These are phyloP conservation scores for Fusarium palustre DNA, from an alignment of 2,329 filamentous ascomycete genomes.

Conservation along the genomic window DNA sequence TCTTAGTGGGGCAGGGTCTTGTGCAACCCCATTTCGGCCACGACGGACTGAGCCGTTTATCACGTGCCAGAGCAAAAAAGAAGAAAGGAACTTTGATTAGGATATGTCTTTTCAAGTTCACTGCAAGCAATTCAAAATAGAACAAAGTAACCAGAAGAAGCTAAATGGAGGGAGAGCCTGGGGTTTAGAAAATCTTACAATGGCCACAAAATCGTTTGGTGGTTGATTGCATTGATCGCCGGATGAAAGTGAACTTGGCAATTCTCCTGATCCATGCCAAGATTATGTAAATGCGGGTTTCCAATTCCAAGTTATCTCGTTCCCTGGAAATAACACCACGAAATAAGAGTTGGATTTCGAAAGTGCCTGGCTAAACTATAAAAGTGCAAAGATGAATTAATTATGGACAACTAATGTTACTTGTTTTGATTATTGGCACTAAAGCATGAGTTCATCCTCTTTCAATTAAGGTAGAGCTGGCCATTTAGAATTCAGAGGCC, in stretches of 20 bases:
- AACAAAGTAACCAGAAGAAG: no score
- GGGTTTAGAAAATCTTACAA: not conserved
- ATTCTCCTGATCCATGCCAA: slow-evolving; percentile 9
- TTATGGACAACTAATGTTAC: not conserved
- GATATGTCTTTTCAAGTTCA: not conserved
- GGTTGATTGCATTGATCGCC: not conserved
- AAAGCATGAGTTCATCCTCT: not conserved
- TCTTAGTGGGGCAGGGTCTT: slow-evolving; percentile 35
- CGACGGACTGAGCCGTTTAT: slow-evolving; percentile 31
- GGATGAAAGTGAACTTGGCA: not conserved
- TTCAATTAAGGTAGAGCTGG: slow-evolving; percentile 16
- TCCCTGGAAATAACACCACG: not conserved
- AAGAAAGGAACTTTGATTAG: not conserved
- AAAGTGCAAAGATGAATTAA: not conserved
- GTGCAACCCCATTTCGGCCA: slow-evolving; percentile 29
- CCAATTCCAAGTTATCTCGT: not conserved
- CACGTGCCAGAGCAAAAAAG: slow-evolving; percentile 29
- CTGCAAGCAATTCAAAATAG: not conserved
- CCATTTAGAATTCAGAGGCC: slow-evolving; percentile 14
- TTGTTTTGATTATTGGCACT: not conserved
- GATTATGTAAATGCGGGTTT: slow-evolving; percentile 10
- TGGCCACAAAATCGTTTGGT: not conserved
- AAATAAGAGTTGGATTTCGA: not conserved
- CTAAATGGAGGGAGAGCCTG: no score
- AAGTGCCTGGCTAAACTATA: not conserved